Evolutionary conservation across 805 yeast species (phyloP).

Genomic region (Wickerhamomyces alni): DNA sequence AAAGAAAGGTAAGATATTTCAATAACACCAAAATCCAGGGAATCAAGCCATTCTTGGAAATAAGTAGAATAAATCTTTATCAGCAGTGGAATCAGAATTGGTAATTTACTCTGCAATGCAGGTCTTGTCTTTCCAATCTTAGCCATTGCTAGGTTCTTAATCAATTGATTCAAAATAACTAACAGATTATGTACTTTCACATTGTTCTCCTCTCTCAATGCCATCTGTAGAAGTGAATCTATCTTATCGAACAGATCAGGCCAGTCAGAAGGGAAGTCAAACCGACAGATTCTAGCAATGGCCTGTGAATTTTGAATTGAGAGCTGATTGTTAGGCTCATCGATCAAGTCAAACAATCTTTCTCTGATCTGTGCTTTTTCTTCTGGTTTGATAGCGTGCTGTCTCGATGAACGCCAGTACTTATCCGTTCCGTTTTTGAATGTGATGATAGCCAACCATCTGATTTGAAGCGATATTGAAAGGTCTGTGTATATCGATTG

Average conservation of each 20-base stretch:
- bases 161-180: conserved; percentile 65
- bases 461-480: conserved; percentile 51
- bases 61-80: conserved; percentile 52
- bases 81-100: conserved; percentile 53
- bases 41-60: conserved; percentile 57
- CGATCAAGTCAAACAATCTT: conserved; percentile 51
- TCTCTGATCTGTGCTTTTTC: conserved; percentile 63
- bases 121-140: conserved; percentile 79
- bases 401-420: conserved; percentile 72
- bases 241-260: conserved; percentile 69
- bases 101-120: conserved; percentile 69
- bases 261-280: conserved; percentile 89
- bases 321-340: conserved; percentile 69
- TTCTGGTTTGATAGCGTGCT: conserved; percentile 48
- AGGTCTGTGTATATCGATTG: conserved; percentile 60
- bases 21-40: conserved; percentile 45
- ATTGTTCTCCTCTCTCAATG: conserved; percentile 38
- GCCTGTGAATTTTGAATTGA: conserved; percentile 83
- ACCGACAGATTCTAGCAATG: conserved; percentile 67
- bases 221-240: conserved; percentile 37
- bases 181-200: conserved; percentile 57
- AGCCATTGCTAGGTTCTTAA: conserved; percentile 69
- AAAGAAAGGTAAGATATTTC: conserved; percentile 74
- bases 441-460: conserved; percentile 86
- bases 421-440: conserved; percentile 84